Conservation (phyloP, 208 protist genomes). For the Balamuthia mandrillaris region DNA sequence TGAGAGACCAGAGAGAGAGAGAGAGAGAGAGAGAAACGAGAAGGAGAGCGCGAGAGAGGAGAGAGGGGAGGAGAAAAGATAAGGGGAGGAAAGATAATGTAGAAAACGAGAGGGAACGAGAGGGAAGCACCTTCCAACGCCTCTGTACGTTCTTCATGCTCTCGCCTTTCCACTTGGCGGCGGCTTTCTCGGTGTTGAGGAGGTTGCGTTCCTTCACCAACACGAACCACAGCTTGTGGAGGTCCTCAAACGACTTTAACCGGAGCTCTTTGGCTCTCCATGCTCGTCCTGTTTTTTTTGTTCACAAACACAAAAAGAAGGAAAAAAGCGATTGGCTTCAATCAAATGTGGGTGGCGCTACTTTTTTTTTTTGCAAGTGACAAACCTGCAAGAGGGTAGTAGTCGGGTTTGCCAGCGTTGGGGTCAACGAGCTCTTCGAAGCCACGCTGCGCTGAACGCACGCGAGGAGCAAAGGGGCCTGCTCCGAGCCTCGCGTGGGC, state of each 20-base stretch:
- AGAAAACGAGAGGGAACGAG: no score
- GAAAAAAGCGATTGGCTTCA: no score
- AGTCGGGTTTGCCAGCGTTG: no score
- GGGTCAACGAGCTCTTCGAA: no score
- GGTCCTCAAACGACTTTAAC: constrained; percentile 39
- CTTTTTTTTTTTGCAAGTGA: no score
- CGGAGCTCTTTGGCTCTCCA: constrained; percentile 48
- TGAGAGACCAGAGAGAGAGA: not conserved
- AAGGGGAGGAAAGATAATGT: no score
- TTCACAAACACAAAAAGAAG: no score
- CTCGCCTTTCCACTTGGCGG: not conserved
- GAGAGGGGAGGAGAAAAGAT: not conserved
- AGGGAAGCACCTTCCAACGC: constrained; percentile 40
- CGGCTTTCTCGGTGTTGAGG: constrained; percentile 33
- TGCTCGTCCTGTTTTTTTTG: constrained; percentile 38
- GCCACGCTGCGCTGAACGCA: no score
- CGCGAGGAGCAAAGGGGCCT: no score
- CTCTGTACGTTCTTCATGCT: not conserved
- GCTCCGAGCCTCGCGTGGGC: no score
- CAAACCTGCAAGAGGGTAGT: no score
- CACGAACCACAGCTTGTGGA: constrained; percentile 63
- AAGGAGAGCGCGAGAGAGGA: not conserved
- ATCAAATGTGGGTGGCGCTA: no score
- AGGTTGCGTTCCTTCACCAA: constrained; percentile 54
- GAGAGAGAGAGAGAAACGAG: not conserved